Evolutionary conservation across 257 asterid species (phyloP), one percentile per base, ranked within the genome.

Genomic region (Rhazya stricta): DNA sequence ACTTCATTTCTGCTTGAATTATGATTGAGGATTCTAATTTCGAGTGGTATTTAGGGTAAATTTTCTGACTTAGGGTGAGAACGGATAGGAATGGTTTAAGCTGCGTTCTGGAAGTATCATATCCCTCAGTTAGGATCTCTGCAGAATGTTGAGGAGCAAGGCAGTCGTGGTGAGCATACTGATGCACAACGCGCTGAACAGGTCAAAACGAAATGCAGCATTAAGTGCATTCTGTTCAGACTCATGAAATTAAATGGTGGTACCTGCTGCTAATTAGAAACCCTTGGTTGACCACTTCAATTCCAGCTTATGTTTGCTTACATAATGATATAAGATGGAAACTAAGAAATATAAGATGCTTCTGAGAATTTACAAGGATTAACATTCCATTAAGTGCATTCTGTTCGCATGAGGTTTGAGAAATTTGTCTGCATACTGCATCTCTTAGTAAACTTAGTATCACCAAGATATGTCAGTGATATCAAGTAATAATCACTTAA

Each of bases 61-160:
- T 72, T 60, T 73, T 6, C 32, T 67, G 29, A 30, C 8, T 32
- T 30, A 10, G 56, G 39, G 11, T n/a, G n/a, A n/a, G n/a, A n/a
- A n/a, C n/a, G n/a, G n/a, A n/a, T n/a, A n/a, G n/a, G n/a, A n/a
- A n/a, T n/a, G n/a, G n/a, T n/a, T n/a, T n/a, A n/a, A n/a, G n/a
- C n/a, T n/a, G n/a, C n/a, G n/a, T n/a, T n/a, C n/a, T n/a, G n/a
- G n/a, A n/a, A n/a, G n/a, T n/a, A n/a, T n/a, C n/a, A n/a, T 42
- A 27, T 77, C 58, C 67, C 76, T 34, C 58, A 75, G 54, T 75
- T 79, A 51, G 85, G 71, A 70, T 41, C 79, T 25, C 34, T 30
- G 68, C 85, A 76, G 46, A 74, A 48, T 29, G 70, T 67, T 78
- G 57, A 77, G 51, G 82, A 74, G 41, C 71, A 51, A 58, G 83